phyloP scores from a whole-genome alignment of 768 basidiomycete genomes.

The Naganishia randhawae region DNA sequence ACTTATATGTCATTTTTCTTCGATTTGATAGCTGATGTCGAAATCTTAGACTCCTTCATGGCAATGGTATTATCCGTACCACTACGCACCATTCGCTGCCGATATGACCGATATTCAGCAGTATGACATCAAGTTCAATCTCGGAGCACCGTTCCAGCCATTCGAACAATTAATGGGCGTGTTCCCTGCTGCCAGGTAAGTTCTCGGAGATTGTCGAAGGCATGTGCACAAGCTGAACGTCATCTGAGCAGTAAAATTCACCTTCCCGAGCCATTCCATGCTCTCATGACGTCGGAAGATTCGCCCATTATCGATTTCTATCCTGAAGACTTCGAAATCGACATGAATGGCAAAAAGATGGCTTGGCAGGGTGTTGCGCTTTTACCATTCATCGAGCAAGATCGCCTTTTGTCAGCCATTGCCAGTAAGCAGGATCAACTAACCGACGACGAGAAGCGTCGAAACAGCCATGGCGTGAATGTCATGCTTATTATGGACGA shows the following conservation, averaged over 20 bases:
- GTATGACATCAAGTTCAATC: constrained; percentile 73
- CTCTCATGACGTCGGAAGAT: constrained; percentile 76
- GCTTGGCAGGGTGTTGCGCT: constrained; percentile 97
- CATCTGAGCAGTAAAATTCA: constrained; percentile 65
- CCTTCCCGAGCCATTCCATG: constrained; percentile 79
- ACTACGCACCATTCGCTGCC: constrained; percentile 95
- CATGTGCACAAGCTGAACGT: constrained; percentile 8
- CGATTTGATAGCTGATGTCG: neutral
- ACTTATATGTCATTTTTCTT: constrained; percentile 41
- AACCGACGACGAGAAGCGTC: constrained; percentile 71
- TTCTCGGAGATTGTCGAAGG: constrained; percentile 8
- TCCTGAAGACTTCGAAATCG: constrained; percentile 83
- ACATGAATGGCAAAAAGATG: constrained; percentile 99
- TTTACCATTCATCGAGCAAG: constrained; percentile 88
- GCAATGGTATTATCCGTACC: constrained; percentile 99
- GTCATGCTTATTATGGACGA: constrained; percentile 77
- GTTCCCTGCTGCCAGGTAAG: constrained; percentile 85
- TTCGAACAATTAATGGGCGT: constrained; percentile 98
- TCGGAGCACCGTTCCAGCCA: constrained; percentile 87
- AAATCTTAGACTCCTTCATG: constrained; percentile 59
- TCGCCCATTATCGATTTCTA: constrained; percentile 97
- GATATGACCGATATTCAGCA: constrained; percentile 78
- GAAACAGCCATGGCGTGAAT: constrained; percentile 82
- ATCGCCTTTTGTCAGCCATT: constrained; percentile 80
- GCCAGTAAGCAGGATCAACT: constrained; percentile 58